Evolutionary conservation across 2,329 filamentous ascomycete species (phyloP), one percentile per base, ranked within the genome.

Genomic region (Trichophyton mentagrophytes): DNA sequence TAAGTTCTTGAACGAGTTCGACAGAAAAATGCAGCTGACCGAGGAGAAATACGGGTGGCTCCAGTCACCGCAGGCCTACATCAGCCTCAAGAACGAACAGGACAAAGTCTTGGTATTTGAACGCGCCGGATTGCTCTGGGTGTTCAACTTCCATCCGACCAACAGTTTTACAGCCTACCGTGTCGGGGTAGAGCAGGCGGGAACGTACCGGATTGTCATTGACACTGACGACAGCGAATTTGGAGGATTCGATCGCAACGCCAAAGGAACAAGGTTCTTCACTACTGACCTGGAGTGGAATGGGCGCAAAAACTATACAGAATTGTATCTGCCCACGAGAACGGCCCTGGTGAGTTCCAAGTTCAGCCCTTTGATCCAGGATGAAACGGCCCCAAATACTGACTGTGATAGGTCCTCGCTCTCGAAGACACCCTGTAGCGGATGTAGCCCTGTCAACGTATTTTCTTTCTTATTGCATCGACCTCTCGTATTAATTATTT

Each of bases 71-170:
- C 92, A 97, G 75, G 93, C 91, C 0, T 95, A 93, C 72, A 86
- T 99, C 69, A 93, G 88, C 64, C 80, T 97, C 67, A 99, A 97
- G 82, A 85, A 99, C 71, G 90, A 97, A 70, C 79, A 75, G 20
- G 93, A 99, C 77, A 99, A 97, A 77, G 86, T 97, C 49, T 84
- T 99, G 65, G 91, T 96, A 2, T 99, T 96, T 72, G 93, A 99
- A 78, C 84, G 93, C 36, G 93, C 85, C 1, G 91, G 91, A 0
- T 77, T 96, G 62, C 79, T 99, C 9, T 99, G 91, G 79, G 82
- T 96, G 67, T 97, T 99, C 81, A 99, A 99, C 77, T 96, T 97
- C 80, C 86, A 97, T 71, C 85, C 89, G 0, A 83, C 82, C 30
- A 77, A 86, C 66, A 96, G 90, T 73, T 99, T 88, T 75, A 86